phyloP scores from a whole-genome alignment of 2,329 filamentous ascomycete genomes.

The Herpotrichia juniperi region DNA sequence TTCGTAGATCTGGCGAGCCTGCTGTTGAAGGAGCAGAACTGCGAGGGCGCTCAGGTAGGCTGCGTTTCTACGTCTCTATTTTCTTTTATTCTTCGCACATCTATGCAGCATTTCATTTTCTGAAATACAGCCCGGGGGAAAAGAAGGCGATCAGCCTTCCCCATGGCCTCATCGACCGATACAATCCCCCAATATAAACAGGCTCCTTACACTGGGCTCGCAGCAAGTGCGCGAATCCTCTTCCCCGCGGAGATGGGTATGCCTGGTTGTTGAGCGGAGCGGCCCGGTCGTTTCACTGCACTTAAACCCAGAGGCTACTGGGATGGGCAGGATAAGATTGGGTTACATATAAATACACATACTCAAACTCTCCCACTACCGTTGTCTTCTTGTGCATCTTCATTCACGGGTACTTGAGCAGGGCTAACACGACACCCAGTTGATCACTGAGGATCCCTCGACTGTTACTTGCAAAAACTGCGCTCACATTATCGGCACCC shows the following conservation, averaged over 20 bases:
- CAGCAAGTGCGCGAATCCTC: conserved; percentile 32
- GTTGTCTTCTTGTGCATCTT: conserved; percentile 5
- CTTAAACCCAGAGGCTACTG: conserved; percentile 35
- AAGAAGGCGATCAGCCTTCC: conserved; percentile 61
- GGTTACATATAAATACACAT: conserved; percentile 1
- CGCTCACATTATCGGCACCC: conserved; percentile 42
- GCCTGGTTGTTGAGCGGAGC: conserved; percentile 29
- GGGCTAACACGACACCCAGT: background rate
- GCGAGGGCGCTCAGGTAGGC: conserved; percentile 56
- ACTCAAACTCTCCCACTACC: background rate
- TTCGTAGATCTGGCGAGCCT: conserved; percentile 84
- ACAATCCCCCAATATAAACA: conserved; percentile 62
- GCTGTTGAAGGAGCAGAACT: conserved; percentile 72
- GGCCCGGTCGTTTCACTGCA: conserved; percentile 41
- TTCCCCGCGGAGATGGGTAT: conserved; percentile 34
- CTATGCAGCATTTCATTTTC: background rate
- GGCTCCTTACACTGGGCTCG: conserved; percentile 31
- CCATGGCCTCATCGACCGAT: conserved; percentile 62
- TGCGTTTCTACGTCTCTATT: conserved; percentile 5
- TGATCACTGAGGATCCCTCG: conserved; percentile 16
- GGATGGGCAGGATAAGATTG: conserved; percentile 39
- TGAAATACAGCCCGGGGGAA: conserved; percentile 47
- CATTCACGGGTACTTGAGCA: background rate
- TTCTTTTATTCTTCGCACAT: conserved; percentile 3
- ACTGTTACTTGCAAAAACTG: conserved; percentile 48